A percentile compares a stretch with the other conserved stretches of the same genome.
Conservation (phyloP, 306 rosid species). For the Cucurbita maxima region DNA sequence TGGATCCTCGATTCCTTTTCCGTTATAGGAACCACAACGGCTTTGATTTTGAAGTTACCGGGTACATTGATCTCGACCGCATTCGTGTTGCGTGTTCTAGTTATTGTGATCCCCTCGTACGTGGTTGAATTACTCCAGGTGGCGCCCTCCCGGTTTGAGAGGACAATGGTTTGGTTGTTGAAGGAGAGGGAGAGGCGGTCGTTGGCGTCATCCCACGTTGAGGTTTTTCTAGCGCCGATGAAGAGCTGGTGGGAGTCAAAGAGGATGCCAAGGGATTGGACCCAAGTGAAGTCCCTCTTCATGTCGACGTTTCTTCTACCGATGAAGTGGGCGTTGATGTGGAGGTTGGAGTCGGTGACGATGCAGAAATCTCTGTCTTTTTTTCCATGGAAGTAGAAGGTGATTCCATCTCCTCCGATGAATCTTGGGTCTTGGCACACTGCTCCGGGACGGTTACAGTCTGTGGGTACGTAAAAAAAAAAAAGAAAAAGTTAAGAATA, state of each 20-base stretch:
- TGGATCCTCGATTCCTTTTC: constrained; percentile 41
- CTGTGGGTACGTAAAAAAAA: neutral
- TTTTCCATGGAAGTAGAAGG: constrained; percentile 57
- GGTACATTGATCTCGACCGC: constrained; percentile 24
- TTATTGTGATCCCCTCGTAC: no score
- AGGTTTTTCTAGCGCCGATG: constrained; percentile 34
- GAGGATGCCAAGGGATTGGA: constrained; percentile 47
- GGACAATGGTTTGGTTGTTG: constrained; percentile 18
- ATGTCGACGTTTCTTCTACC: constrained; percentile 36
- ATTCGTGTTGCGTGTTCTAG: neutral
- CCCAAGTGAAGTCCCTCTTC: constrained; percentile 41
- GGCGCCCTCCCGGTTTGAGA: constrained; percentile 20
- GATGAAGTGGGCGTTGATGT: constrained; percentile 57
- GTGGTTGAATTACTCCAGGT: constrained; percentile 14
- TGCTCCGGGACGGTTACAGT: constrained; percentile 26
- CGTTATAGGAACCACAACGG: constrained; percentile 50
- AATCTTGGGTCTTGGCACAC: constrained; percentile 37
- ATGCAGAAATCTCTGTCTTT: constrained; percentile 46
- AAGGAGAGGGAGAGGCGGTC: constrained; percentile 33
- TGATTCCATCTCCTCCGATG: constrained; percentile 21
- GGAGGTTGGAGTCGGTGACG: constrained; percentile 42
- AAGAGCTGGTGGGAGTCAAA: constrained; percentile 30
- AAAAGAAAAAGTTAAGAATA: no score
- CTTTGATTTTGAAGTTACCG: constrained; percentile 20
- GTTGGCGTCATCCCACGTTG: constrained; percentile 27